These are phyloP conservation scores for Syzygium malaccense DNA, from an alignment of 441 rosid species.

Conservation along the genomic window DNA sequence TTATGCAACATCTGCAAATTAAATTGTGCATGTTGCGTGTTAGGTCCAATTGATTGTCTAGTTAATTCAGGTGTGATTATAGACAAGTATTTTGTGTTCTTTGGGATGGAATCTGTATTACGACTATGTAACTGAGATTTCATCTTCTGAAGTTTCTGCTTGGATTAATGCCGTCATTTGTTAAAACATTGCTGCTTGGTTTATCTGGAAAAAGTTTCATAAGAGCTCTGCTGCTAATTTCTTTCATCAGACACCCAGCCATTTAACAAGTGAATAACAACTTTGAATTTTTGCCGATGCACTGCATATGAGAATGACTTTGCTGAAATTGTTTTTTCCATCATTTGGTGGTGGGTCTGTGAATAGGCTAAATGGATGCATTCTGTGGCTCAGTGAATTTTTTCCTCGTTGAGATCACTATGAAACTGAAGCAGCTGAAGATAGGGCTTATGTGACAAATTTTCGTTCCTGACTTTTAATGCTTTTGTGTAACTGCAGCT, in stretches of 20 bases:
- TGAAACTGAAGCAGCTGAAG: background rate
- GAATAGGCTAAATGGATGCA: background rate
- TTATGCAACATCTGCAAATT: background rate
- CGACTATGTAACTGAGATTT: background rate
- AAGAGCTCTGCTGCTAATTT: background rate
- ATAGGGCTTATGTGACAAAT: background rate
- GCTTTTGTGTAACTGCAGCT: slow-evolving; percentile 24
- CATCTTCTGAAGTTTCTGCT: background rate
- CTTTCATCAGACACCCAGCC: background rate
- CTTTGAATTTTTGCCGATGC: background rate
- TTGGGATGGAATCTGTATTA: background rate
- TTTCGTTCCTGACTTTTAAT: background rate
- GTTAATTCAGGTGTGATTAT: background rate
- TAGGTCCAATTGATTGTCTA: background rate
- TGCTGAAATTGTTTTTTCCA: background rate
- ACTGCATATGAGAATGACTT: background rate
- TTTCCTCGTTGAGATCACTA: background rate
- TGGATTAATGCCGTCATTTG: background rate
- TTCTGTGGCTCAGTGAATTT: background rate
- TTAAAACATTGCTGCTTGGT: background rate
- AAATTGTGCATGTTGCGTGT: background rate
- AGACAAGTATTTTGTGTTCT: background rate
- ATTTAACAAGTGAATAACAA: background rate
- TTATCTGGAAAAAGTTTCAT: background rate
- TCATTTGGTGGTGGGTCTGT: background rate